Evolutionary conservation across 1,139 yeast species (phyloP), one percentile per base, ranked within the genome.

Genomic region (Ogataea hybrid): DNA sequence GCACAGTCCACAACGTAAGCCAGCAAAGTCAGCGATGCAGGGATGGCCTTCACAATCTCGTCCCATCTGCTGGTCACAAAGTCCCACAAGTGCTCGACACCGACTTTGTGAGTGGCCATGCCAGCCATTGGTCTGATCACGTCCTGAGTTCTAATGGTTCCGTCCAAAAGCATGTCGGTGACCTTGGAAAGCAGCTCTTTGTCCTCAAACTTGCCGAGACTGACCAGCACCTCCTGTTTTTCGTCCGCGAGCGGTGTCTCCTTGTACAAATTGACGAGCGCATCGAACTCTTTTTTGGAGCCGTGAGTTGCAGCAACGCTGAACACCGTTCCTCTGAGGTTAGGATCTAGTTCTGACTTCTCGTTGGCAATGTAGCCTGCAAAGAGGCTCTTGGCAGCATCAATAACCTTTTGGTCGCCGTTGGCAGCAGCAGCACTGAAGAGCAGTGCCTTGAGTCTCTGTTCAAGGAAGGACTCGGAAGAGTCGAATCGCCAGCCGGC

Each of bases 61-160:
- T 78, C 87, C 90, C 94, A 89, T 63, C 89, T 81, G n/a, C 51
- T 56, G 51, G 76, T 75, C 53, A 83, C 61, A 96, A 96, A 90
- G n/a, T 59, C 50, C 89, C 92, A 90, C 52, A 82, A 65, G 15
- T 78, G 75, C 52, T 73, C 72, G 48, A 79, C 70, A 67, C 96
- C 95, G 34, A 69, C 71, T 44, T 67, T 70, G 57, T 79, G 81
- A 14, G 76, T 59, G 56, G 84, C 71, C 66, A 87, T 68, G 30
- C 94, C 89, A 49, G 70, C 76, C 75, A 90, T 71, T 54, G 95
- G 89, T 49, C 83, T 75, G 62, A 81, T 81, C 44, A 86, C 77
- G 64, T 90, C 97, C 69, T 90, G 97, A 23, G 79, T 69, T 59
- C 85, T 82, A 51, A 89, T 73, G 27, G 83, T 77, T 27, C 88